Evolutionary conservation across 768 basidiomycete species (phyloP).

Genomic region (Tricholoma furcatifolium): DNA sequence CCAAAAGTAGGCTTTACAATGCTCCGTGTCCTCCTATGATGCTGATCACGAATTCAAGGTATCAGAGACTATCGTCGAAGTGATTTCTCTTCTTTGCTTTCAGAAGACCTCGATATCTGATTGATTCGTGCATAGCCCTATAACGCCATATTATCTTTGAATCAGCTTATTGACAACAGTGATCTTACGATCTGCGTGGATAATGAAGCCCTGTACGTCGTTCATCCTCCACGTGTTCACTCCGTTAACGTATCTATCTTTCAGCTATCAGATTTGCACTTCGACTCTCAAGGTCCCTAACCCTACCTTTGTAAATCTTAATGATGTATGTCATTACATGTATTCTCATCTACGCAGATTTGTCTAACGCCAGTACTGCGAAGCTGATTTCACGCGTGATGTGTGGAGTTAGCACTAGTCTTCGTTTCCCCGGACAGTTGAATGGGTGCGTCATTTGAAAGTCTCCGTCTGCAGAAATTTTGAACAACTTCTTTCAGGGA

Average conservation of each 20-base stretch:
- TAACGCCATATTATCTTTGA: constrained; percentile 79
- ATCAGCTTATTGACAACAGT: constrained; percentile 87
- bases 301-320: constrained; percentile 68
- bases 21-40: background rate
- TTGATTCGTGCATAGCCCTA: constrained; percentile 72
- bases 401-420: constrained; percentile 90
- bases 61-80: constrained; percentile 61
- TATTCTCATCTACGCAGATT: background rate
- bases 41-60: constrained; percentile 29
- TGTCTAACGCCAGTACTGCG: background rate
- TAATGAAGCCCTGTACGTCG: constrained; percentile 77
- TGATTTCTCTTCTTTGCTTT: constrained; percentile 44
- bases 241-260: background rate
- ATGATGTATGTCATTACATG: constrained; percentile 45
- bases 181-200: constrained; percentile 85
- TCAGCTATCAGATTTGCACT: constrained; percentile 70
- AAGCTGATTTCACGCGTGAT: constrained; percentile 83
- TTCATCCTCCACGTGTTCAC: background rate
- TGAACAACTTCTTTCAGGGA: constrained; percentile 46
- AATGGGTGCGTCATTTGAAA: constrained; percentile 59
- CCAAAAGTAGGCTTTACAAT: constrained; percentile 35
- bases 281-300: constrained; percentile 62
- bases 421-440: constrained; percentile 92
- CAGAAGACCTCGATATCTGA: constrained; percentile 24
- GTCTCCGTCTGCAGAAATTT: background rate